phyloP scores from a whole-genome alignment of 1,284 basidiomycete species.

The Pyrrhoderma noxium region DNA sequence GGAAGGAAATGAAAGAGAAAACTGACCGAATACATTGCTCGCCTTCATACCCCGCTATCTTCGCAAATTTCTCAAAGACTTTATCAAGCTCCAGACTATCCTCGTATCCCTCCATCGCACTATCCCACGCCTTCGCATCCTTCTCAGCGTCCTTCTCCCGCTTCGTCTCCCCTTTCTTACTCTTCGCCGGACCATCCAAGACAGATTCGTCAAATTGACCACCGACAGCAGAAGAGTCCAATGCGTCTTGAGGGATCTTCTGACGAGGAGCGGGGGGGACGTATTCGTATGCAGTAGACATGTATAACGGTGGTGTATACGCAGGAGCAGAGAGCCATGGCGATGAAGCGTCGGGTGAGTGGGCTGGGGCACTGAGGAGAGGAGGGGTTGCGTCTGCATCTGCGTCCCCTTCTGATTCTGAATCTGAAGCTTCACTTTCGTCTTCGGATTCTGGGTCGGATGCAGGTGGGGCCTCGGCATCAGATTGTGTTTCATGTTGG shows the following conservation, averaged over 20 bases:
- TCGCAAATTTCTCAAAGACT: conserved; percentile 73
- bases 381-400: too few species aligned
- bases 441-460: conserved; percentile 17
- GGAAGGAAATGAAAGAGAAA: background rate
- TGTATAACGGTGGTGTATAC: conserved; percentile 54
- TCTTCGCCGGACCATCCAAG: conserved; percentile 26
- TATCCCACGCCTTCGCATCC: conserved; percentile 40
- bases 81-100: conserved; percentile 68
- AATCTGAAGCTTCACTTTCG: conserved; percentile 7
- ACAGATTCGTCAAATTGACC: conserved; percentile 35
- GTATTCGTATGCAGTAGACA: conserved; percentile 67
- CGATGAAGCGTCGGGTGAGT: conserved; percentile 47
- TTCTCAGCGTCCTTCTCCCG: conserved; percentile 18
- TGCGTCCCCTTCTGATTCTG: conserved; percentile 13
- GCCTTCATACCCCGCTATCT: conserved; percentile 56
- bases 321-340: conserved; percentile 55
- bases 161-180: conserved; percentile 11
- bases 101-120: conserved; percentile 69
- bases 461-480: conserved; percentile 12
- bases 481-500: background rate
- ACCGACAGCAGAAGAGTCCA: conserved; percentile 24
- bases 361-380: conserved; percentile 54
- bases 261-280: conserved; percentile 47
- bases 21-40: conserved; percentile 72
- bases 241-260: conserved; percentile 32